phyloP scores from a whole-genome alignment of 257 asterid genomes.

The Solanum ossicruentum region DNA sequence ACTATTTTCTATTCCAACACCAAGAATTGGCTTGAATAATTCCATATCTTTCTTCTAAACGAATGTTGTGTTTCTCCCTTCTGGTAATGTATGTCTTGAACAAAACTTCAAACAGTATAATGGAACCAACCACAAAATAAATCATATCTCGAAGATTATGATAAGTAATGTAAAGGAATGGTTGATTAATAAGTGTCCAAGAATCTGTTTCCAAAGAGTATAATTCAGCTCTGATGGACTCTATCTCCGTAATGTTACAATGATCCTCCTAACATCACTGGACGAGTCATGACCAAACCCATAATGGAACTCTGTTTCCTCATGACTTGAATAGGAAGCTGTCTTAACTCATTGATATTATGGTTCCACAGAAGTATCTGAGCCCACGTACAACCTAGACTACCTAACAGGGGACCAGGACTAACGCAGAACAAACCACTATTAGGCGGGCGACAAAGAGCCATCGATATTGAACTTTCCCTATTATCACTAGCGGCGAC shows the following conservation, averaged over 20 bases:
- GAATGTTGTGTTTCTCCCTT: not conserved
- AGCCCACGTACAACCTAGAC: not conserved
- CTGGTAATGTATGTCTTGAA: not conserved
- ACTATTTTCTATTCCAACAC: not conserved
- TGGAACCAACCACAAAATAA: not conserved
- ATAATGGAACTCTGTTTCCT: not conserved
- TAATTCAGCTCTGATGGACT: not conserved
- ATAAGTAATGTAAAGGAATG: not conserved
- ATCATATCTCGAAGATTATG: fast-evolving
- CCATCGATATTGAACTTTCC: not conserved
- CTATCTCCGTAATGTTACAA: not conserved
- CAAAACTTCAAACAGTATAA: not conserved
- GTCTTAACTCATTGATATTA: not conserved
- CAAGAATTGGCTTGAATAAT: not conserved
- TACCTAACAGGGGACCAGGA: not conserved
- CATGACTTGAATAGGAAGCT: not conserved
- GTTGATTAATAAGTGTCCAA: not conserved
- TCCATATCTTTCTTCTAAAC: not conserved
- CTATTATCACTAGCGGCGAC: not conserved
- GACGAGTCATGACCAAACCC: not conserved
- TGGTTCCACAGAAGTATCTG: not conserved
- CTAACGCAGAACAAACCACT: not conserved
- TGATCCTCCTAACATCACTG: not conserved
- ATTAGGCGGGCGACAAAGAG: not conserved
- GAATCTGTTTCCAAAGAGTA: not conserved